phyloP scores from a whole-genome alignment of 192 early-diverging fungal genomes.

The Coemansia sp. region DNA sequence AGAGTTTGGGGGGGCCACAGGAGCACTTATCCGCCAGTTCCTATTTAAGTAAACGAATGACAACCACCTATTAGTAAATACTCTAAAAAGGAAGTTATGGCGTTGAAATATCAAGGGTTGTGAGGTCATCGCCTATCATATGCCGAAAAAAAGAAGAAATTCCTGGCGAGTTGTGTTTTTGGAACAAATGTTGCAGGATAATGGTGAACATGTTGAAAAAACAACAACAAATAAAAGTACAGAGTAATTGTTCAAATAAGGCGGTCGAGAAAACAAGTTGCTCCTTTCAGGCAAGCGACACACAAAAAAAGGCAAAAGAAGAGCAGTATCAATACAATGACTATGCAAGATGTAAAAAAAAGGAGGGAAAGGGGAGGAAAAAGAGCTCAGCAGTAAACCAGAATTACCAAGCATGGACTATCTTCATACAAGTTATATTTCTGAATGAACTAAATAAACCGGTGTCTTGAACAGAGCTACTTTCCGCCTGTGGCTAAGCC shows the following conservation, averaged over 20 bases:
- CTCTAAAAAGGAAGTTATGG: background rate
- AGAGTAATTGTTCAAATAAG: slow-evolving; percentile 9
- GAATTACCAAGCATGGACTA: background rate
- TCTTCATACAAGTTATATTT: background rate
- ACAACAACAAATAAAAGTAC: slow-evolving; percentile 3
- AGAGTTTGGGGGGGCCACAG: too few relatives aligned
- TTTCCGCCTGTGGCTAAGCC: background rate
- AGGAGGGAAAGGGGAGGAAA: slow-evolving; percentile 3
- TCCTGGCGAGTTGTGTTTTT: background rate
- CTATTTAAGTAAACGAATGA: background rate
- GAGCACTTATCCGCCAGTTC: background rate
- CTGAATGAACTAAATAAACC: background rate
- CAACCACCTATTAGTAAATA: background rate
- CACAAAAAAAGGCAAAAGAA: background rate
- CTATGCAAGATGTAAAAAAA: slow-evolving; percentile 5
- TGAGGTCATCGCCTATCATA: background rate
- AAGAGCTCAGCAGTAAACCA: slow-evolving; percentile 11
- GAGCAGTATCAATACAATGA: background rate
- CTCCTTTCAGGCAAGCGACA: background rate
- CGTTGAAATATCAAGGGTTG: background rate
- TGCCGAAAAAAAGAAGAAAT: background rate
- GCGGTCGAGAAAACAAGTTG: slow-evolving; percentile 1
- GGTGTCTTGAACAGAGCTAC: background rate
- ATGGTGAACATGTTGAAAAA: background rate
- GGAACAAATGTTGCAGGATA: background rate